These are phyloP conservation scores for Chaetomium sp. DNA, from an alignment of 2,329 filamentous ascomycete species.

Conservation along the genomic window DNA sequence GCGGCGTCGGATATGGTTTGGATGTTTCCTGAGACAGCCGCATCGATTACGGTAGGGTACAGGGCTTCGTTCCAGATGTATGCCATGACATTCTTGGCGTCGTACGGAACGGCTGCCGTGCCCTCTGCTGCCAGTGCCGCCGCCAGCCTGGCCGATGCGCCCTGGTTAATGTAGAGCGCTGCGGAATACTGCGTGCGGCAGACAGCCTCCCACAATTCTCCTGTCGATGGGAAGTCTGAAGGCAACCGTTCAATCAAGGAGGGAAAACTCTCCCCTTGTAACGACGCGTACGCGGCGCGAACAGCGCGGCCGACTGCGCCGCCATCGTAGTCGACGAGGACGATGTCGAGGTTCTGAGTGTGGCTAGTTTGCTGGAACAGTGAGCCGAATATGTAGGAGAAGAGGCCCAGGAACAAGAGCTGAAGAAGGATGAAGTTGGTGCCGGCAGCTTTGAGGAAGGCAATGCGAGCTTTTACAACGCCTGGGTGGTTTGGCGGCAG, in stretches of 20 bases:
- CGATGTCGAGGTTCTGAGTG: conserved; percentile 4
- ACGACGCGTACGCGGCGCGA: conserved; percentile 7
- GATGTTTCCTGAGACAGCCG: conserved; percentile 39
- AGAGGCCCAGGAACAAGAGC: conserved; percentile 8
- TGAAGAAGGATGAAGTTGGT: conserved; percentile 11
- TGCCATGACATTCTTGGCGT: conserved; percentile 41
- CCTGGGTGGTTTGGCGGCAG: too few species aligned
- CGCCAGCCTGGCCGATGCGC: conserved; percentile 43
- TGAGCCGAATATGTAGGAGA: conserved; percentile 10
- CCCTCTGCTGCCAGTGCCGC: conserved; percentile 41
- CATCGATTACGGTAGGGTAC: conserved; percentile 45
- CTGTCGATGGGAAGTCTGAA: conserved; percentile 1
- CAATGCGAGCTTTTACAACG: background rate
- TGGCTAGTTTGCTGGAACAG: conserved; percentile 8
- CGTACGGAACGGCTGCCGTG: conserved; percentile 42
- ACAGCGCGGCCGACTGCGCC: conserved; percentile 8
- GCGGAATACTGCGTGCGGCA: conserved; percentile 5
- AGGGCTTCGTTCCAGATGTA: conserved; percentile 51
- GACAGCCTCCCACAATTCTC: conserved; percentile 3
- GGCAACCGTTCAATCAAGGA: conserved; percentile 5
- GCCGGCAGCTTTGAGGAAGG: conserved; percentile 9
- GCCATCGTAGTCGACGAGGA: conserved; percentile 11
- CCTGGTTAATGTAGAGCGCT: conserved; percentile 20
- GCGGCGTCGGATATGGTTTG: conserved; percentile 41
- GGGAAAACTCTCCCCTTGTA: conserved; percentile 1